phyloP scores from a whole-genome alignment of 2,329 filamentous ascomycete species.

The Lasiodiplodia sp. region DNA sequence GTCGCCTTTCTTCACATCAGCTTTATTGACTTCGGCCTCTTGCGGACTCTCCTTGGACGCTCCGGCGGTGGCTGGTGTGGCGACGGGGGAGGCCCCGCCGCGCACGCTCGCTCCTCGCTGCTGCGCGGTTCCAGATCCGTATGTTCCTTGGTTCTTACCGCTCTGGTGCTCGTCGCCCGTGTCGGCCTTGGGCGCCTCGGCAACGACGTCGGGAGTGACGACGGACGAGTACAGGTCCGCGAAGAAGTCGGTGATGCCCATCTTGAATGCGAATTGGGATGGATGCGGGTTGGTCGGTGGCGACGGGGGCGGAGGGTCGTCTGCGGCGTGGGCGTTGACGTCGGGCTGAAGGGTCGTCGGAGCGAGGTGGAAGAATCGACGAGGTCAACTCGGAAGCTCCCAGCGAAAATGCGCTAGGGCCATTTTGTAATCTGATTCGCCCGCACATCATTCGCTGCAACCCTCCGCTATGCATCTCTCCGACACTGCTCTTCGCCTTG shows the following conservation, averaged over 20 bases:
- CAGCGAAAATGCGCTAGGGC: slow-evolving; percentile 27
- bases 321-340: slow-evolving; percentile 16
- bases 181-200: slow-evolving; percentile 53
- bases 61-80: slow-evolving; percentile 47
- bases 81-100: slow-evolving; percentile 48
- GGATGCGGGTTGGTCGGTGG: background rate
- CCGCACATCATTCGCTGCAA: slow-evolving; percentile 26
- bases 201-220: slow-evolving; percentile 55
- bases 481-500: background rate
- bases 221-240: slow-evolving; percentile 70
- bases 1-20: slow-evolving; percentile 42
- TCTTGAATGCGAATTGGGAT: slow-evolving; percentile 39
- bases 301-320: background rate
- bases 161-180: slow-evolving; percentile 40
- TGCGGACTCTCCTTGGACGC: slow-evolving; percentile 52
- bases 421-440: slow-evolving; percentile 29
- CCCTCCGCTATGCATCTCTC: background rate
- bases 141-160: slow-evolving; percentile 45
- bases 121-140: slow-evolving; percentile 38
- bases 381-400: slow-evolving; percentile 23
- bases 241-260: slow-evolving; percentile 71
- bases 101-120: slow-evolving; percentile 41
- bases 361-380: slow-evolving; percentile 29
- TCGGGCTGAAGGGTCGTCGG: slow-evolving; percentile 25
- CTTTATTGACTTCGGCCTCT: slow-evolving; percentile 36